phyloP scores from a whole-genome alignment of 2,329 filamentous ascomycete species.

The Colletotrichum orbiculare region DNA sequence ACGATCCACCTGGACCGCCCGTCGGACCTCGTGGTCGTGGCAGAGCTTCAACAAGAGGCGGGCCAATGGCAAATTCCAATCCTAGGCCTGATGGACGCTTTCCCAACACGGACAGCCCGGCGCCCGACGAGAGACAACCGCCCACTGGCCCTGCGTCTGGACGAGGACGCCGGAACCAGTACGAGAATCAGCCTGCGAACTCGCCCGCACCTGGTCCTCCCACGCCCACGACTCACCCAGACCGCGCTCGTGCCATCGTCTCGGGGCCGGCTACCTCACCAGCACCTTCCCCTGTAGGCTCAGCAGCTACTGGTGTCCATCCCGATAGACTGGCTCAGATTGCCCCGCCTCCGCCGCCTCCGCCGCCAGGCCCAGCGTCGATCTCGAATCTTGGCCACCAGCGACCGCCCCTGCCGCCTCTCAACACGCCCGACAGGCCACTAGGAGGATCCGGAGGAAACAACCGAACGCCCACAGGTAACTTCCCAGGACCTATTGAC shows the following conservation, averaged over 20 bases:
- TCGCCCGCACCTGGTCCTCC: conserved; percentile 28
- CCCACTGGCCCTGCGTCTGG: conserved; percentile 65
- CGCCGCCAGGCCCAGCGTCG: conserved; percentile 43
- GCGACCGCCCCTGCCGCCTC: conserved; percentile 46
- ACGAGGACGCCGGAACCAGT: conserved; percentile 51
- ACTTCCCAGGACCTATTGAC: conserved; percentile 22
- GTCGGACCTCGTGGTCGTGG: conserved; percentile 67
- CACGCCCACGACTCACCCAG: conserved; percentile 25
- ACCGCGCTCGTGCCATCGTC: conserved; percentile 30
- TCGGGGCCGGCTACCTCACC: conserved; percentile 30
- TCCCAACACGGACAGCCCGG: conserved; percentile 52
- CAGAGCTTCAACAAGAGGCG: conserved; percentile 53
- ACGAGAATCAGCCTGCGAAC: conserved; percentile 28
- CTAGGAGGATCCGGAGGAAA: conserved; percentile 7
- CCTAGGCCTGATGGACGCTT: conserved; percentile 57
- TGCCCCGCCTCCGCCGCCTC: conserved; percentile 49
- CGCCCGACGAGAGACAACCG: conserved; percentile 60
- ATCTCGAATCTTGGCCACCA: conserved; percentile 39
- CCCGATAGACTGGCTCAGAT: conserved; percentile 64
- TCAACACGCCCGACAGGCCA: conserved; percentile 47
- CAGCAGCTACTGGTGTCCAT: conserved; percentile 53
- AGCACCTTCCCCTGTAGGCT: conserved; percentile 38
- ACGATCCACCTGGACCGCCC: conserved; percentile 62
- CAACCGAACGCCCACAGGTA: conserved; percentile 28
- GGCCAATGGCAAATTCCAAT: conserved; percentile 49